Evolutionary conservation across 208 protist species (phyloP), one percentile per base, ranked within the genome.

Genomic region (Leishmania braziliensis): DNA sequence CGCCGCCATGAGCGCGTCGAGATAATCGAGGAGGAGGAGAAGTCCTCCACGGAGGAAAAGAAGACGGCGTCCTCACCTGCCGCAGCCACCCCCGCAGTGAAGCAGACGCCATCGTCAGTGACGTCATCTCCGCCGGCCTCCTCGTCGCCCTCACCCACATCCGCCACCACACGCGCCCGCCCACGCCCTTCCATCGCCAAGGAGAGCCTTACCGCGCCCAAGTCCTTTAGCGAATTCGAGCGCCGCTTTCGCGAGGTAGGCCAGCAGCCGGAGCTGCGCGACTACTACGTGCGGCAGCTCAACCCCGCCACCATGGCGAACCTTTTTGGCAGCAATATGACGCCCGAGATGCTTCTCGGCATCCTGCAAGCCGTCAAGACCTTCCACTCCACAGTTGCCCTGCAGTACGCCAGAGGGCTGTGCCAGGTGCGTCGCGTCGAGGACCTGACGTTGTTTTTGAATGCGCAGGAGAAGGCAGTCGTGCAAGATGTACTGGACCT

Each of bases 281-380:
- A 91, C 70, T 77, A 90, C 80, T 98, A 95, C 78, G 72, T 97
- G 16, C 86, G 84, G 72, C 71, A 92, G 46, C 85, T 98, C 60
- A 85, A 89, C 69, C 92, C 95, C 23, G 77, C 78, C 33, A 81
- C 74, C 18, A 79, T 97, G 39, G 65, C 84, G 20, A 77, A 86
- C 6, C 86, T 98, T 43, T 96, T 98, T 82, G 92, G 91, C 50
- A 97, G 91, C 78, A 98, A 95, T 81, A 88, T 98, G 88, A 92
- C 91, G 18, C 91, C 95, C 2, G 93, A 96, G 48, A 93, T 98
- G 73, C 87, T 98, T 46, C 43, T 92, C 26, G 88, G 88, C 33
- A 81, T 98, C 39, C 76, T 98, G 72, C 33, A 83, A 14, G 85
- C 88, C 50, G 71, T 91, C 23, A 86, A 86, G 48, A 72, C 75